Base-by-base conservation (phyloP, 2,329 filamentous ascomycete species). In the Truncatella angustata region DNA sequence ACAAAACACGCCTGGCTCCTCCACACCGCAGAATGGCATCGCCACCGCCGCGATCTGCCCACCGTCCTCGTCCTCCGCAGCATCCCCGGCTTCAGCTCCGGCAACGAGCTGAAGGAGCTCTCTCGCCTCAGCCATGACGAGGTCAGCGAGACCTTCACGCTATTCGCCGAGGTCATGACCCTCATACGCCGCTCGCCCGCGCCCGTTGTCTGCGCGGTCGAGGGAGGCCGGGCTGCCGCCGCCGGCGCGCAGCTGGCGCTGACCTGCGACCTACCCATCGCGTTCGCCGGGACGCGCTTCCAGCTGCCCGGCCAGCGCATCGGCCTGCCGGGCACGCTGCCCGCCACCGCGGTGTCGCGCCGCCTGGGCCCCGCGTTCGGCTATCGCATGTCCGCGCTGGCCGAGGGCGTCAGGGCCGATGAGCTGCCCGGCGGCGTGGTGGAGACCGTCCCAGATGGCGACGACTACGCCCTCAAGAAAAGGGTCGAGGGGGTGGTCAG, bases 181-280 rank as follows among this genome's bases (percentile, higher is more conserved):
- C 61, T 70, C 12, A 59, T 70, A 39, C 62, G 66, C 3, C 61
- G 51, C 44, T 69, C 64, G 26, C 67, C 68, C 0, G 63, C 59
- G 4, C 58, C 63, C 14, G 58, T 70, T 4, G 56, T 70, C 16
- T 61, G 58, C 18, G 59, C 62, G n/a, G 54, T 70, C 34, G 60
- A 66, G 20, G 28, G n/a, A n/a, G 67, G 66, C 2, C 58, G 64
- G 14, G 66, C 66, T 7, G 61, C 66, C 20, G 67, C 63, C 1
- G 66, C 67, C 0, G 67, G 66, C 4, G 61, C 61, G 44, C 66
- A 70, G 59, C 64, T 70, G 16, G 67, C 67, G 30, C 54, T 69
- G 37, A 56, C 62, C 3, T 56, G 65, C 1, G 68, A 70, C 54
- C 43, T 65, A 10, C 58, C 63, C 11, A 54, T 68, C 30, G 61